Conservation (phyloP, 805 yeast genomes). For the Maudiozyma bulderi region DNA sequence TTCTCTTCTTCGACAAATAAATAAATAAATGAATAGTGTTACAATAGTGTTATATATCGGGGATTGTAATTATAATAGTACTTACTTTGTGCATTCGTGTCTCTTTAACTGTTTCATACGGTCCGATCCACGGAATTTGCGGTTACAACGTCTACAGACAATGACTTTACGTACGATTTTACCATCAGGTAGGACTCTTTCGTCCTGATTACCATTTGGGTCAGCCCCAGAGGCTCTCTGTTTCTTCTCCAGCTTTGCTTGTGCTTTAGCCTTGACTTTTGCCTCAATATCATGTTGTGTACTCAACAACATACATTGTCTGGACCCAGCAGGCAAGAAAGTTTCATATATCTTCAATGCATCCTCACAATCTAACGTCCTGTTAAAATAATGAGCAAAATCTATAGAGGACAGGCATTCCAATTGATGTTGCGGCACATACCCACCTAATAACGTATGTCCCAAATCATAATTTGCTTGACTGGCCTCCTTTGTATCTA, state of each 20-base stretch:
- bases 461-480: constrained; percentile 21
- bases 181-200: constrained; percentile 5
- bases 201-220: neutral
- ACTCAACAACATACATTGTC: neutral
- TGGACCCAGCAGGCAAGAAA: constrained; percentile 1
- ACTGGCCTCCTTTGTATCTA: constrained; percentile 17
- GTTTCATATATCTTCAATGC: constrained; percentile 21
- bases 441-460: constrained; percentile 27
- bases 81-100: constrained; percentile 12
- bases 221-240: neutral
- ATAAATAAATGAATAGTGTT: too few species aligned
- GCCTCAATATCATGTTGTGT: neutral
- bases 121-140: constrained; percentile 18
- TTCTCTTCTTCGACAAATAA: too few species aligned
- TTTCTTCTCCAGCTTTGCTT: neutral
- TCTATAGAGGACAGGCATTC: constrained; percentile 27
- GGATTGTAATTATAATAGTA: too few species aligned
- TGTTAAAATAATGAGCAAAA: constrained; percentile 27
- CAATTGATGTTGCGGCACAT: constrained; percentile 25
- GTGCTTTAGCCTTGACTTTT: neutral
- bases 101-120: constrained; percentile 13
- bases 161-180: constrained; percentile 18
- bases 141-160: constrained; percentile 20
- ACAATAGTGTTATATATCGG: too few species aligned
- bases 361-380: constrained; percentile 21